Percentiles rank a stretch among this genome's conserved stretches.
These are phyloP conservation scores for Yamadazyma kanchanaburiensis DNA, from an alignment of 1,139 yeast species.

Conservation along the genomic window DNA sequence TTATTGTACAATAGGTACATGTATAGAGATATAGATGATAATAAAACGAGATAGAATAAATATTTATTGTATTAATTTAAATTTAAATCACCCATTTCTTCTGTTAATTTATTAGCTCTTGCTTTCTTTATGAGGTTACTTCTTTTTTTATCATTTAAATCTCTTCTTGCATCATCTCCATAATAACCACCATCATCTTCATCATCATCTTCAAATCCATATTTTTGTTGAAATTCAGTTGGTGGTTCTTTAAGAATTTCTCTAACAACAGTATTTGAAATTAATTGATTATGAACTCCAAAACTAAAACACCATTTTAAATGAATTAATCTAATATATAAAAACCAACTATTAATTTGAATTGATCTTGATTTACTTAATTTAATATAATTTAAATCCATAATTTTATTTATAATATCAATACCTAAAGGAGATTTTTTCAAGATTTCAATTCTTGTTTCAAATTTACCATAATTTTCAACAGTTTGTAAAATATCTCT, in stretches of 20 bases:
- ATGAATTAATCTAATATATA: conserved; percentile 57
- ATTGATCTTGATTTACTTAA: conserved; percentile 54
- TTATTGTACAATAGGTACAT: conserved; percentile 15
- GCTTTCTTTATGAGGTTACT: conserved; percentile 33
- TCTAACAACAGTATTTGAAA: conserved; percentile 44
- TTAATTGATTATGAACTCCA: conserved; percentile 63
- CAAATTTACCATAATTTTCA: conserved; percentile 37
- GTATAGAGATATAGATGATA: conserved; percentile 6
- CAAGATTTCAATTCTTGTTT: conserved; percentile 33
- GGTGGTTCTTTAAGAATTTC: conserved; percentile 43
- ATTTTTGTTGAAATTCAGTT: conserved; percentile 27
- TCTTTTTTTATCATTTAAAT: conserved; percentile 27
- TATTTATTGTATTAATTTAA: conserved; percentile 3
- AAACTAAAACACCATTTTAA: conserved; percentile 71
- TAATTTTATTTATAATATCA: conserved; percentile 34
- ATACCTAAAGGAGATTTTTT: conserved; percentile 37
- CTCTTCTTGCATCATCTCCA: conserved; percentile 13
- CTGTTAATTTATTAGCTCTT: conserved; percentile 28
- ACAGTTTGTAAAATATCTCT: conserved; percentile 58
- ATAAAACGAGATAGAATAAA: conserved; percentile 1
- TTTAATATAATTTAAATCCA: conserved; percentile 48
- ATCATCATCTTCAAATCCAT: conserved; percentile 19
- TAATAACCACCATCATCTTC: conserved; percentile 10
- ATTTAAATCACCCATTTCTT: conserved; percentile 25
- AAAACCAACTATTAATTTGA: conserved; percentile 65